Evolutionary conservation across 192 early-diverging fungal genomes (phyloP).

Genomic region (Coemansia sp.): DNA sequence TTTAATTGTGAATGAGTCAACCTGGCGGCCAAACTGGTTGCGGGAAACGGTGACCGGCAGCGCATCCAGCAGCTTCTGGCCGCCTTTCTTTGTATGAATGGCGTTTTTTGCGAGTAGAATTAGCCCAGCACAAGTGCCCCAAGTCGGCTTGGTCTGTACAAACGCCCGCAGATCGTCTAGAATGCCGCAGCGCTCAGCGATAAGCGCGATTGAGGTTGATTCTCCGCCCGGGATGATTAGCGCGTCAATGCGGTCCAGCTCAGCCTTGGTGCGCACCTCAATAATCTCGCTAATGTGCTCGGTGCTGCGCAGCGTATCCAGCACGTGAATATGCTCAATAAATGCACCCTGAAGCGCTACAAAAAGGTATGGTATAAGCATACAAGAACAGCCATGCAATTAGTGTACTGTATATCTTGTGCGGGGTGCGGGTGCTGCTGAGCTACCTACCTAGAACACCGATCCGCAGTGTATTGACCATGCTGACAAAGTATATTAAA

Average conservation of each 20-base stretch:
- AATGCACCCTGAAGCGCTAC: conserved; percentile 96
- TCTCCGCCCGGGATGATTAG: conserved; percentile 96
- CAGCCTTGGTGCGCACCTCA: conserved; percentile 67
- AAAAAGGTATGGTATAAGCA: background rate
- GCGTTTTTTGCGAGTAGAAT: conserved; percentile 83
- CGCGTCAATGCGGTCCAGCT: conserved; percentile 76
- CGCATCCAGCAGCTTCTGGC: conserved; percentile 82
- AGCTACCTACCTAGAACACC: conserved; percentile 41
- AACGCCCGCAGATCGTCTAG: conserved; percentile 76
- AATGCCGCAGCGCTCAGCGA: conserved; percentile 84
- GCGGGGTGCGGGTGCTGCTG: background rate
- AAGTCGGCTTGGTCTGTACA: conserved; percentile 73
- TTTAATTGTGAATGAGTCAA: conserved; percentile 82
- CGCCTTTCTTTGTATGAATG: conserved; percentile 75
- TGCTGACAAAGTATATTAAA: conserved; percentile 10
- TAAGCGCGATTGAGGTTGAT: conserved; percentile 88
- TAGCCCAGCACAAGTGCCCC: conserved; percentile 97
- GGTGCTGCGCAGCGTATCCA: conserved; percentile 68
- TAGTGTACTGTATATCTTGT: background rate
- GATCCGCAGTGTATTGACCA: conserved; percentile 38
- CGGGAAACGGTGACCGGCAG: conserved; percentile 82
- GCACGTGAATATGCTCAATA: conserved; percentile 82
- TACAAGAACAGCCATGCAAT: background rate
- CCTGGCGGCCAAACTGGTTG: conserved; percentile 94
- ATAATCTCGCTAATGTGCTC: conserved; percentile 34